Conservation (phyloP, 495 filamentous ascomycete genomes). For the Talaromyces borbonicus region DNA sequence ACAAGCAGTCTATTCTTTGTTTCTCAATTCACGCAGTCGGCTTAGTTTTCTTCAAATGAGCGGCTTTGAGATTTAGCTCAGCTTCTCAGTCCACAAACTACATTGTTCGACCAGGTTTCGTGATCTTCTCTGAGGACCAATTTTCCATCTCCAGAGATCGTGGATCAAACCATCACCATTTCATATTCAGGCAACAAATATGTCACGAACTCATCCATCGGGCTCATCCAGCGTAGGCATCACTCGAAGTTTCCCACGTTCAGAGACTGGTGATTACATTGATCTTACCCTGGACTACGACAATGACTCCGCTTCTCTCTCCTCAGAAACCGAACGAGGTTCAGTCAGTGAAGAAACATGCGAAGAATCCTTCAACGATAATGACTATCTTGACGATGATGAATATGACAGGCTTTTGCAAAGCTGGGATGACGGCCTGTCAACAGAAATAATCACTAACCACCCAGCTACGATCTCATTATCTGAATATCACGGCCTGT, state of each 20-base stretch:
- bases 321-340: background rate
- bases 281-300: background rate
- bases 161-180: too few relatives aligned
- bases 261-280: background rate
- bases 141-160: too few relatives aligned
- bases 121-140: too few relatives aligned
- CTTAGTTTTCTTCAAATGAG: too few relatives aligned
- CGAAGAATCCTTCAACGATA: constrained; percentile 9
- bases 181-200: too few relatives aligned
- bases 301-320: background rate
- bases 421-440: constrained; percentile 1
- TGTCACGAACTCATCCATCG: background rate
- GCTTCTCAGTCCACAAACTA: too few relatives aligned
- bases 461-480: background rate
- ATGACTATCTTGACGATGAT: constrained; percentile 18
- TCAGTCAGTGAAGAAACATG: background rate
- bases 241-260: background rate
- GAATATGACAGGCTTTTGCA: constrained; percentile 9
- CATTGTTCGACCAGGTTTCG: too few relatives aligned
- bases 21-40: too few relatives aligned
- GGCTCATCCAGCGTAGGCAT: background rate
- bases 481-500: constrained; percentile 6
- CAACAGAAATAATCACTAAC: background rate
- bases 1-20: too few relatives aligned
- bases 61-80: too few relatives aligned